Percentiles rank a stretch among this genome's conserved stretches.
Evolutionary conservation across 2,329 filamentous ascomycete species (phyloP).

Genomic region (Phialocephala subalpina): DNA sequence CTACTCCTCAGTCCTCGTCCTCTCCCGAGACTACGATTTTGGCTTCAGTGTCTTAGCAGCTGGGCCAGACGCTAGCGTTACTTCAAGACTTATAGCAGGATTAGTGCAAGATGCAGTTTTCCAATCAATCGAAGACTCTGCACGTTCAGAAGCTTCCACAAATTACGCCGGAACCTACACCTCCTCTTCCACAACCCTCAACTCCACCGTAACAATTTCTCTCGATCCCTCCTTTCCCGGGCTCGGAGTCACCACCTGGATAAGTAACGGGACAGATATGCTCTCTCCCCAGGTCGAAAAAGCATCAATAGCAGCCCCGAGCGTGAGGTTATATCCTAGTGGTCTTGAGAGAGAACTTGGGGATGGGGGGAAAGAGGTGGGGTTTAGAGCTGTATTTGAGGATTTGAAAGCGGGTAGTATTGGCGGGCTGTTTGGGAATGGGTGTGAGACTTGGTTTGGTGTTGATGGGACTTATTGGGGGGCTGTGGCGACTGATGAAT

Average conservation of each 20-base stretch:
- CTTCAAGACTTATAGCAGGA: conserved; percentile 37
- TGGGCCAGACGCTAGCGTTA: conserved; percentile 30
- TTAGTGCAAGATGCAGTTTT: conserved; percentile 42
- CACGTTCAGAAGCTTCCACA: conserved; percentile 40
- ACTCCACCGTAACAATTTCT: conserved; percentile 22
- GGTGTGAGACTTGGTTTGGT: conserved; percentile 31
- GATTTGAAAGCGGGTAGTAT: conserved; percentile 15
- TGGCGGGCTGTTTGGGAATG: conserved; percentile 28
- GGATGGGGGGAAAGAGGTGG: conserved; percentile 21
- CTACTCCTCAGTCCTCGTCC: conserved; percentile 48
- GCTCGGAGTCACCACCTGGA: conserved; percentile 41
- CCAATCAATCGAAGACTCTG: conserved; percentile 44
- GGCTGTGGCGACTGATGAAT: conserved; percentile 34
- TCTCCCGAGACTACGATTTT: conserved; percentile 53
- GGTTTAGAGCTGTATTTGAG: conserved; percentile 27
- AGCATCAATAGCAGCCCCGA: conserved; percentile 8
- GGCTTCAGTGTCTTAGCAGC: conserved; percentile 51
- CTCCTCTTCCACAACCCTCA: conserved; percentile 21
- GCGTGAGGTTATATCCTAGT: conserved; percentile 28
- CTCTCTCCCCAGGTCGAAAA: conserved; percentile 13
- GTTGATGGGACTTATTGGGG: conserved; percentile 40
- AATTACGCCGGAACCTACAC: conserved; percentile 40
- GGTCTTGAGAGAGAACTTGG: conserved; percentile 24
- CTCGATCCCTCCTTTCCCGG: conserved; percentile 34
- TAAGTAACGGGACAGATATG: conserved; percentile 44